These are phyloP conservation scores for Pythium insidiosum DNA, from an alignment of 352 stramenopile genomes.

Conservation along the genomic window DNA sequence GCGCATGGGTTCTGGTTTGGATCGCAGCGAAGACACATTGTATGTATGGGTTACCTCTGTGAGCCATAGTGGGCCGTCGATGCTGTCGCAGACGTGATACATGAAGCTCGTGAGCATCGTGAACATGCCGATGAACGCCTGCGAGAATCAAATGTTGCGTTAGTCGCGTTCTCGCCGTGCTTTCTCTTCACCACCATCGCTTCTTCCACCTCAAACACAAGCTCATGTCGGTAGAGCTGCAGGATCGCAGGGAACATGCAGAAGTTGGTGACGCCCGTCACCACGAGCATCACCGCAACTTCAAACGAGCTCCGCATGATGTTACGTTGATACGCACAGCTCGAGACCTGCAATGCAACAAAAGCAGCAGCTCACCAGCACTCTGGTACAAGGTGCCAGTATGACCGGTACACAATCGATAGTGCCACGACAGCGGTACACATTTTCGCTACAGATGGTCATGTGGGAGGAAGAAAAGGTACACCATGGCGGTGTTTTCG, in stretches of 20 bases:
- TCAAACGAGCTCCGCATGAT: constrained; percentile 62
- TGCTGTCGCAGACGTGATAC: constrained; percentile 75
- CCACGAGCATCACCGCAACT: constrained; percentile 51
- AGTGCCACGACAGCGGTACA: too few relatives aligned
- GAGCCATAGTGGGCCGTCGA: constrained; percentile 64
- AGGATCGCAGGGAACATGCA: constrained; percentile 70
- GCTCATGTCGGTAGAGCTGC: constrained; percentile 40
- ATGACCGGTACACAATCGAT: too few relatives aligned
- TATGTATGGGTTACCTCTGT: constrained; percentile 58
- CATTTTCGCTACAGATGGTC: too few relatives aligned
- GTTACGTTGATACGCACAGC: too few relatives aligned
- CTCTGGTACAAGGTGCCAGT: too few relatives aligned
- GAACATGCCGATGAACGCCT: constrained; percentile 73
- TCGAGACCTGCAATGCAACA: too few relatives aligned
- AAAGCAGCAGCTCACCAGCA: too few relatives aligned
- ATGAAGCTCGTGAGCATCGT: constrained; percentile 76
- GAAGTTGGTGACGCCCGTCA: constrained; percentile 73
- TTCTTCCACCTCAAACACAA: constrained; percentile 60
- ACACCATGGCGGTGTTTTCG: background rate
- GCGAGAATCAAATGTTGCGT: background rate
- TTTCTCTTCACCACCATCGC: background rate
- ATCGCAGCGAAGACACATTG: too few relatives aligned
- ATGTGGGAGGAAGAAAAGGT: background rate
- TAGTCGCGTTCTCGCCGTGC: background rate
- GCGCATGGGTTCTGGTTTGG: too few relatives aligned